Percentiles rank a stretch among this genome's conserved stretches.
phyloP scores from a whole-genome alignment of 768 basidiomycete species.

The Macrolepiota dolichaula region DNA sequence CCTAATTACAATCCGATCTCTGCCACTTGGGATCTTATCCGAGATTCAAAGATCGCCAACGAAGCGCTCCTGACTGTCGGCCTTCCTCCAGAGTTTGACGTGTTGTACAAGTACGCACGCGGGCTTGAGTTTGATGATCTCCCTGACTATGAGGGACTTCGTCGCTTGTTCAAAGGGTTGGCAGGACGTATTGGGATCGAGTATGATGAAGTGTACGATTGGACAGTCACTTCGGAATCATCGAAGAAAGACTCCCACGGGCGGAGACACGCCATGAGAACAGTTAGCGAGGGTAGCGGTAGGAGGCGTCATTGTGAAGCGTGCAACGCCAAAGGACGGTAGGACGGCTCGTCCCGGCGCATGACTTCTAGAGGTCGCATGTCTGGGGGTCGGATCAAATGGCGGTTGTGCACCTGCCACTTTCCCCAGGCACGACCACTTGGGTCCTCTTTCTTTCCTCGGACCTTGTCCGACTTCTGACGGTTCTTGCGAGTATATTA shows the following conservation, averaged over 20 bases:
- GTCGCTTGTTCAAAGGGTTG: slow-evolving; percentile 65
- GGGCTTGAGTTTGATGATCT: slow-evolving; percentile 84
- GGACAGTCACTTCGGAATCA: slow-evolving; percentile 26
- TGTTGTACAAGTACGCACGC: slow-evolving; percentile 77
- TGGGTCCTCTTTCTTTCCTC: not conserved
- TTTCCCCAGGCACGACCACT: not conserved
- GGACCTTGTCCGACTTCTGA: not conserved
- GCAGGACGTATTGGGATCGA: slow-evolving; percentile 51
- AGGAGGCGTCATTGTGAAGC: slow-evolving; percentile 36
- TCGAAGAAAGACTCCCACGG: not conserved
- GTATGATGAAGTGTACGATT: slow-evolving; percentile 50
- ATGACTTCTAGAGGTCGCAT: not conserved
- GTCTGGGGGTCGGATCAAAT: not conserved
- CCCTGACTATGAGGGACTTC: slow-evolving; percentile 83
- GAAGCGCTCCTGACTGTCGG: slow-evolving; percentile 69
- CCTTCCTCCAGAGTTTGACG: slow-evolving; percentile 78
- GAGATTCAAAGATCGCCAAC: slow-evolving; percentile 65
- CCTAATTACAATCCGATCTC: slow-evolving; percentile 51
- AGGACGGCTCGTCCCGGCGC: not conserved
- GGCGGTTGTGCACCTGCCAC: not conserved
- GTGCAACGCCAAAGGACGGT: slow-evolving; percentile 26
- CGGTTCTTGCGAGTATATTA: not conserved
- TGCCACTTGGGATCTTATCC: slow-evolving; percentile 75
- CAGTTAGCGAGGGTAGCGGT: slow-evolving; percentile 25
- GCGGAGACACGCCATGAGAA: slow-evolving; percentile 17